phyloP scores from a whole-genome alignment of 2,329 filamentous ascomycete species.

The Lasiodiplodia hormozganensis region DNA sequence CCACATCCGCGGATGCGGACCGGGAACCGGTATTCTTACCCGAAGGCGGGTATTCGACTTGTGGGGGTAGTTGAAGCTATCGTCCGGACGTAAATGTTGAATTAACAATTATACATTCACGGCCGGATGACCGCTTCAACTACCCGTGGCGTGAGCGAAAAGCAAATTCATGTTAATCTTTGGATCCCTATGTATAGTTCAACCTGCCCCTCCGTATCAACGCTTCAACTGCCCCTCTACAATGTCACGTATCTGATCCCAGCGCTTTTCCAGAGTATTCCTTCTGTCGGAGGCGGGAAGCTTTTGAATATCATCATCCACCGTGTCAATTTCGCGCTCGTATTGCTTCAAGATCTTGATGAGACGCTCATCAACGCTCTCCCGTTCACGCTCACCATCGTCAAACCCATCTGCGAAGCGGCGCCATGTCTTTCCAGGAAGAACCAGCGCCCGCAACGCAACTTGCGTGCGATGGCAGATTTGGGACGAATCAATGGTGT shows the following conservation, averaged over 20 bases:
- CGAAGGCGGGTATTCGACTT: no score
- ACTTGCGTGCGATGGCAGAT: slow-evolving; percentile 56
- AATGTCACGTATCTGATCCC: slow-evolving; percentile 48
- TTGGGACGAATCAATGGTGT: slow-evolving; percentile 40
- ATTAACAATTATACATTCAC: no score
- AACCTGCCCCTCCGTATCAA: background rate
- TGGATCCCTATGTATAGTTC: background rate
- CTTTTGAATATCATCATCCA: slow-evolving; percentile 40
- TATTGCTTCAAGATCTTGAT: slow-evolving; percentile 41
- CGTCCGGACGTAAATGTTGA: no score
- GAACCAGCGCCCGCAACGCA: slow-evolving; percentile 46
- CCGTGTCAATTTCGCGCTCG: slow-evolving; percentile 33
- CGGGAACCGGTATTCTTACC: no score
- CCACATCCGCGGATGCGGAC: background rate
- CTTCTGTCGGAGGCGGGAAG: slow-evolving; percentile 38
- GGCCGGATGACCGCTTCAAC: no score
- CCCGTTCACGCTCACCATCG: slow-evolving; percentile 44
- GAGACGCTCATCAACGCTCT: slow-evolving; percentile 48
- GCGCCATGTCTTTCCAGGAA: slow-evolving; percentile 38
- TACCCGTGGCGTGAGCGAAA: no score
- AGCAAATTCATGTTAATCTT: no score
- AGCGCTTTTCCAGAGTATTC: slow-evolving; percentile 39
- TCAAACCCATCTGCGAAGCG: slow-evolving; percentile 41
- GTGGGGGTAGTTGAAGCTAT: no score
- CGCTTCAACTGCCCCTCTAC: slow-evolving; percentile 29